These are phyloP conservation scores for Annulohypoxylon bovei DNA, from an alignment of 495 filamentous ascomycete genomes.

Conservation along the genomic window DNA sequence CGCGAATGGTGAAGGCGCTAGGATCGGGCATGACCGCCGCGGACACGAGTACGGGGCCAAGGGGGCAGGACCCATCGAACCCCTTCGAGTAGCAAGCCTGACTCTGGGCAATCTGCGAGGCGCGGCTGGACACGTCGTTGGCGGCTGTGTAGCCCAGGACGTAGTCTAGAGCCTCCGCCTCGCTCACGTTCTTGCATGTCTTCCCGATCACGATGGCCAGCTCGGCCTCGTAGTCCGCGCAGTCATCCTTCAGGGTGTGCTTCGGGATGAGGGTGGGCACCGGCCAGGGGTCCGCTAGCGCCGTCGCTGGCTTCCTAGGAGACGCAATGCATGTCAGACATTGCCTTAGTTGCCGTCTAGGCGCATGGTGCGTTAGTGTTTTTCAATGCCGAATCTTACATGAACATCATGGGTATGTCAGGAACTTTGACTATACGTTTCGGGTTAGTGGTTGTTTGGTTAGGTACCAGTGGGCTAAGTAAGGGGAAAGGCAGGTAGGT, in stretches of 20 bases:
- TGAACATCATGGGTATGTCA: conserved; percentile 56
- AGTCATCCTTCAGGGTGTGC: conserved; percentile 51
- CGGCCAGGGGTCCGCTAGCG: conserved; percentile 55
- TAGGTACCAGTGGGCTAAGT: neutral
- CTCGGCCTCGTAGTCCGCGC: conserved; percentile 59
- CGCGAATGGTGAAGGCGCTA: conserved; percentile 49
- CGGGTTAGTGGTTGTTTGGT: conserved; percentile 12
- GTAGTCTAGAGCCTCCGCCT: conserved; percentile 57
- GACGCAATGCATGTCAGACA: conserved; percentile 30
- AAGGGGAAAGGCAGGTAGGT: neutral
- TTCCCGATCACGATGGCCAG: conserved; percentile 60
- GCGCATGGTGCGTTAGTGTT: conserved; percentile 3
- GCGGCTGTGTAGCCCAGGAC: conserved; percentile 58
- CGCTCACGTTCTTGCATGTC: conserved; percentile 57
- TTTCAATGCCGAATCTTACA: conserved; percentile 39
- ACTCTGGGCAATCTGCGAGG: conserved; percentile 55
- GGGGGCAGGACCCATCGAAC: conserved; percentile 57
- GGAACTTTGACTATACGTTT: conserved; percentile 49
- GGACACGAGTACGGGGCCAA: conserved; percentile 66
- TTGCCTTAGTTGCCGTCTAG: neutral
- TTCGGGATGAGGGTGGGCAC: conserved; percentile 59
- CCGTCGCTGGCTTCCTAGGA: conserved; percentile 56
- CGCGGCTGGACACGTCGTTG: conserved; percentile 59
- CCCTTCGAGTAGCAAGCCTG: conserved; percentile 62
- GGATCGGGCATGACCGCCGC: conserved; percentile 60